A percentile compares a stretch with the other conserved stretches of the same genome.
These are phyloP conservation scores for Rhodotorula sp. DNA, from an alignment of 1,284 basidiomycete genomes.

Conservation along the genomic window DNA sequence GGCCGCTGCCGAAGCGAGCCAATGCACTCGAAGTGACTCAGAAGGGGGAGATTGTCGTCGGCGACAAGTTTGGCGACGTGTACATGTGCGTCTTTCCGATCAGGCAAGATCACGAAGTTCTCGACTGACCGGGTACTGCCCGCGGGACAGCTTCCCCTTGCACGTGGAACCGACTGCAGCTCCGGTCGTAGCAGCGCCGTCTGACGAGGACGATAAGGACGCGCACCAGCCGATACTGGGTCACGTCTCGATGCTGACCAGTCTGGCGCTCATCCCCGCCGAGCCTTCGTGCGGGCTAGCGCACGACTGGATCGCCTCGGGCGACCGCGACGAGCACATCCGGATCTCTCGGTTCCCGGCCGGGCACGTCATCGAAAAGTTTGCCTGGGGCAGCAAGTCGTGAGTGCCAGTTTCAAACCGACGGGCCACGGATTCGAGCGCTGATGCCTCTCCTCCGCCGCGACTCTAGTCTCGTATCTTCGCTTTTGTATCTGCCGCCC, in stretches of 20 bases:
- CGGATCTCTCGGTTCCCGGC: slow-evolving; percentile 84
- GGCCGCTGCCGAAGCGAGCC: slow-evolving; percentile 72
- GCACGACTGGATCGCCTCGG: slow-evolving; percentile 67
- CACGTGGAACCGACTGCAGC: slow-evolving; percentile 17
- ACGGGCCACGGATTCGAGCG: neutral
- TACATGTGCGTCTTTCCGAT: slow-evolving; percentile 58
- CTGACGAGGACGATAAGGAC: slow-evolving; percentile 55
- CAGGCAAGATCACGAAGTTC: too few species aligned
- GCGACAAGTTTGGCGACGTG: slow-evolving; percentile 85
- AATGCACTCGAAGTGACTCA: slow-evolving; percentile 61
- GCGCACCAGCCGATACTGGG: slow-evolving; percentile 73
- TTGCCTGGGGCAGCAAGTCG: slow-evolving; percentile 78
- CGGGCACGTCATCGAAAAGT: slow-evolving; percentile 76
- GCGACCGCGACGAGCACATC: slow-evolving; percentile 89
- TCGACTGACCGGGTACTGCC: too few species aligned
- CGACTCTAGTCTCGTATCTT: slow-evolving; percentile 68
- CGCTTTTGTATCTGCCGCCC: slow-evolving; percentile 63
- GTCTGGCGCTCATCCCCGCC: slow-evolving; percentile 60
- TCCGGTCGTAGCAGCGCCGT: slow-evolving; percentile 27
- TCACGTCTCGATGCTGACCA: slow-evolving; percentile 78
- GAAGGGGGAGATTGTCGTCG: slow-evolving; percentile 62
- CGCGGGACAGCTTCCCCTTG: slow-evolving; percentile 34
- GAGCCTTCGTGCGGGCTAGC: slow-evolving; percentile 54
- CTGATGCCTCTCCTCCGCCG: neutral
- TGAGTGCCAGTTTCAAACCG: slow-evolving; percentile 50